Evolutionary conservation across 768 basidiomycete species (phyloP), one percentile per base, ranked within the genome.

Genomic region (Imleria badia): DNA sequence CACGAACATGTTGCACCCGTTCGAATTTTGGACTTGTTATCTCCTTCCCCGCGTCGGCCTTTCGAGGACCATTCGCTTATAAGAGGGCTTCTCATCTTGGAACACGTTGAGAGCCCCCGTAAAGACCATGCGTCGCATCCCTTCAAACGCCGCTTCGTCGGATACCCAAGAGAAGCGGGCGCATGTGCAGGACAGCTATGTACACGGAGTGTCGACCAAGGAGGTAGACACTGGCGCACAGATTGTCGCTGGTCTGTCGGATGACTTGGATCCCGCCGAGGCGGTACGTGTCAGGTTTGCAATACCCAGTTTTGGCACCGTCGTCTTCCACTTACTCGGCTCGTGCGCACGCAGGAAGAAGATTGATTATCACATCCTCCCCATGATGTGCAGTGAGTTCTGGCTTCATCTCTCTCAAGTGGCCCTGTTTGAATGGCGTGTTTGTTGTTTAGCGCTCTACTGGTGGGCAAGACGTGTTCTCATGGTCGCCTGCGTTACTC

Each of bases 311-410:
- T 35, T 30, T 15, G 15, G 0, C 5, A 35, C 19, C n/a, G 23
- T n/a, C 29, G 26, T 33, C 30, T 48, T 20, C 17, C 19, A 38
- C 51, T 56, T 2, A 56, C 46, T 33, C 19, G n/a, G 30, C 10
- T 20, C 30, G 20, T 5, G 40, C 30, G 17, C 29, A 41, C 38
- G 8, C 40, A 78, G 81, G 56, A 75, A 69, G 62, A 87, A 89
- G 68, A 87, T 89, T 40, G 87, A 88, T 68, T 68, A 70, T 55
- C 81, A 86, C 66, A 81, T 89, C 23, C 66, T 89, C 33, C 86
- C 86, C 22, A 68, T 89, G 62, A 89, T 87, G 86, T 86, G 83
- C 58, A 75, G 86, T 87, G 66, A 62, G 86, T 80, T 42, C 9
- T 33, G 19, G 7, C 15, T 45, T 11, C 6, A 22, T 20, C 1